Evolutionary conservation across 2,329 filamentous ascomycete species (phyloP), one percentile per base, ranked within the genome.

Genomic region (Aspergillus japonicus): DNA sequence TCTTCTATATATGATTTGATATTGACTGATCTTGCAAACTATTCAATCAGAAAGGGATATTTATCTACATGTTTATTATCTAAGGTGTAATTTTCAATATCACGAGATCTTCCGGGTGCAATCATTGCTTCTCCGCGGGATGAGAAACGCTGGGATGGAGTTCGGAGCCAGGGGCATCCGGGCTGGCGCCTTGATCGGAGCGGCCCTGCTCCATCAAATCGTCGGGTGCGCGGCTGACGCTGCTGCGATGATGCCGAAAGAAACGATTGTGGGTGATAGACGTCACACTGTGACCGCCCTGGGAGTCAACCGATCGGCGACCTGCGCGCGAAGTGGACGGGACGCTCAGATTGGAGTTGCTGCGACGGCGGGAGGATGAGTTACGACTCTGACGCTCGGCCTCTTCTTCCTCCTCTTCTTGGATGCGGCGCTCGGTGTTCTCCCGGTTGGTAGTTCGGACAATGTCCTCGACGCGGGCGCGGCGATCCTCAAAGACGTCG

Each of bases 401-500:
- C 57, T 71, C 71, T 50, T 73, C 70, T 19, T 70, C 72, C 31
- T 73, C 73, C n/a, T 68, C 69, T 59, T 76, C 72, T 50, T 75
- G 74, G 21, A 73, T 71, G 50, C 74, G 74, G 21, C 75, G 74
- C 57, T 79, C 77, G 3, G 71, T 70, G 5, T 73, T 69, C 50
- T 77, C 73, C 26, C 77, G 72, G 66, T 80, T 80, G 48, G 73
- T 62, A 24, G 65, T 65, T 60, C 75, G 71, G 60, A 79, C 69
- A 58, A 78, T 58, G 49, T 76, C 68, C 58, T 79, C 72, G 14
- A 84, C 65, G 29, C 79, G 75, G 71, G 64, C 62, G 61, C 75
- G 60, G 60, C 78, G 80, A 67, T 87, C 85, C 58, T 87, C 85
- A 68, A 86, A 88, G 0, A 90, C 83, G 67, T 91, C 88, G 50